Conservation (phyloP, 2,329 filamentous ascomycete species). For the Fusarium globosum region DNA sequence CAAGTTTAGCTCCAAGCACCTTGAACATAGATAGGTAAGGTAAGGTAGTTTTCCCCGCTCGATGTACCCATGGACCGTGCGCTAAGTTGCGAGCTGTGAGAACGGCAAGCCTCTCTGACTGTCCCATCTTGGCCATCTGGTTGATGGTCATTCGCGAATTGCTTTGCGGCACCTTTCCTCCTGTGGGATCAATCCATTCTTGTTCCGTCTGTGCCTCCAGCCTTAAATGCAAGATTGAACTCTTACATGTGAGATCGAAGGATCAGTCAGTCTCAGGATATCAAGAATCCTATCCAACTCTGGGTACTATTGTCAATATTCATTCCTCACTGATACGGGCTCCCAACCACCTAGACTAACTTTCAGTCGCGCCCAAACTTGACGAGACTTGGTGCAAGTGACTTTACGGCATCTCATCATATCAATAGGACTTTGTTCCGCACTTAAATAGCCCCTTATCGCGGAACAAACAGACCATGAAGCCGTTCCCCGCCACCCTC, state of each 20-base stretch:
- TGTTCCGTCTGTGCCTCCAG: constrained; percentile 42
- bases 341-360: constrained; percentile 14
- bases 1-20: constrained; percentile 31
- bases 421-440: constrained; percentile 40
- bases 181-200: constrained; percentile 44
- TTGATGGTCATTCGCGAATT: constrained; percentile 44
- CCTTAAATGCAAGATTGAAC: constrained; percentile 45
- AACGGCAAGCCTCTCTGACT: constrained; percentile 28
- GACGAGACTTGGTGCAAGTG: constrained; percentile 23
- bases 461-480: constrained; percentile 42
- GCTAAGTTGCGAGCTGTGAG: constrained; percentile 26
- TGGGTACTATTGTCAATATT: neutral
- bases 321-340: neutral
- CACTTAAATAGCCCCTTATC: constrained; percentile 43
- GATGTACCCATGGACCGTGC: constrained; percentile 36
- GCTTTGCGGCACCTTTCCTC: constrained; percentile 41
- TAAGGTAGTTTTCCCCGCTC: constrained; percentile 37
- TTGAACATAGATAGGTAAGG: neutral
- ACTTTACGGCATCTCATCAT: constrained; percentile 42
- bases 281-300: neutral
- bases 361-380: constrained; percentile 32
- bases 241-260: constrained; percentile 37
- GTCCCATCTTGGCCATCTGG: constrained; percentile 44
- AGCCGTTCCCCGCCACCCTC: constrained; percentile 45
- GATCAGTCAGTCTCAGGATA: neutral